Base-by-base conservation (phyloP, 2,329 filamentous ascomycete species). In the Calonectria honghensis region DNA sequence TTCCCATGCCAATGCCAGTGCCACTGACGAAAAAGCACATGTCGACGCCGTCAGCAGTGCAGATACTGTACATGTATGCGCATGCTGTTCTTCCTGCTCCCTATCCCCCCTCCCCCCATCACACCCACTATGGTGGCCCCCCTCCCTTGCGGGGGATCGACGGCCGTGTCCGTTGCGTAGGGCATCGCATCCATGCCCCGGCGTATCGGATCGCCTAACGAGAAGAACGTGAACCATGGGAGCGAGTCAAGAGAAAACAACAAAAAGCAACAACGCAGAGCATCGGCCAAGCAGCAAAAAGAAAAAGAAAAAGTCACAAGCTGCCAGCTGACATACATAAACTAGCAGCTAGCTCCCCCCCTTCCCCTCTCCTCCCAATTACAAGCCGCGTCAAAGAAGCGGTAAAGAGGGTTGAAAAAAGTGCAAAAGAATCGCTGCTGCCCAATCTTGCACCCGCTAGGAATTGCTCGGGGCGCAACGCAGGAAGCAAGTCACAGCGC, bases 101-200 rank as follows among this genome's bases (percentile, higher is more conserved):
- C 11, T 32, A 11, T 32, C 24, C 32, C 57, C 57, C 57, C 57
- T 16, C 54, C 31, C 31, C 54, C 35, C 35, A 61, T 41, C 57
- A 35, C 57, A 41, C 41, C 37, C 61, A 65, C 61, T 65, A n/a
- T 24, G 24, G 16, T n/a, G n/a, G 20, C 41, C 39, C 45, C 41
- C 39, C 29, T 48, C 35, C 29, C 51, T 31, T 72, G 70, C 70
- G 70, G 70, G 70, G 70, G 63, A 72, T 72, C 70, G 70, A 61
- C 70, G 32, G 39, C 27, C 68, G 20, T 13, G 68, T 24, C 45
- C 48, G 57, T 31, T 59, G 24, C 61, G 61, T 65, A 65, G 61
- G 61, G 61, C 51, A 37, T 41, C 41, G 57, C 35, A 63, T 54
- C 52, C 70, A 41, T 63, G 45, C 64, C 70, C 57, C 64, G 39